phyloP scores from a whole-genome alignment of 2,329 filamentous ascomycete genomes.

The Trichocomaceae sp. region DNA sequence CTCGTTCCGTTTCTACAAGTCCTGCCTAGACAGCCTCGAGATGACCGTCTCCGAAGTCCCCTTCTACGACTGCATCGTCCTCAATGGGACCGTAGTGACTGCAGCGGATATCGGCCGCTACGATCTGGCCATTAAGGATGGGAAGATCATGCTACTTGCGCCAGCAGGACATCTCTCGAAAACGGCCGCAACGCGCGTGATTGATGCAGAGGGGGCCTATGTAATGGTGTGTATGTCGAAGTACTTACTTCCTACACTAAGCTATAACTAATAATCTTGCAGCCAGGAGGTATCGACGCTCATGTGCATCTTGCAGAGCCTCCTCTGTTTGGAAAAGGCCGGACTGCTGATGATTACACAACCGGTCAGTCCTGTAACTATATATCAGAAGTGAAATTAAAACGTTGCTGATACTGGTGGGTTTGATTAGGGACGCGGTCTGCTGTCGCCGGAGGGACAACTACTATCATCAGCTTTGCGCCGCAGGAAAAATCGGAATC shows the following conservation, averaged over 20 bases:
- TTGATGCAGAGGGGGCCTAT: slow-evolving; percentile 40
- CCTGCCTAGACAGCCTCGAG: background rate
- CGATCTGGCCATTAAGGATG: slow-evolving; percentile 40
- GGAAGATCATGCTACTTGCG: slow-evolving; percentile 38
- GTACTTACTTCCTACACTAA: background rate
- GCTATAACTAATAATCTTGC: background rate
- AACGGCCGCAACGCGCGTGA: slow-evolving; percentile 25
- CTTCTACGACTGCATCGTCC: slow-evolving; percentile 37
- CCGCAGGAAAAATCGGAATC: slow-evolving; percentile 42
- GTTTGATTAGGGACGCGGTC: slow-evolving; percentile 34
- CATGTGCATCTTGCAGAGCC: slow-evolving; percentile 46
- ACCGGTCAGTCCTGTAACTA: slow-evolving; percentile 16
- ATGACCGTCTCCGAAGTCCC: slow-evolving; percentile 1
- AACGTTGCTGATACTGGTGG: background rate
- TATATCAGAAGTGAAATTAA: background rate
- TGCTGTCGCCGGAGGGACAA: slow-evolving; percentile 45
- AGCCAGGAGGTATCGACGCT: slow-evolving; percentile 43
- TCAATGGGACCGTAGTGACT: slow-evolving; percentile 41
- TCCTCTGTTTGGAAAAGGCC: slow-evolving; percentile 15
- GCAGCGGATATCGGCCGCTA: slow-evolving; percentile 37
- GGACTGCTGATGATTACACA: slow-evolving; percentile 42
- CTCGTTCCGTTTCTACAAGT: background rate
- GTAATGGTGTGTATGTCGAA: slow-evolving; percentile 29
- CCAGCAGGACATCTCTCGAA: slow-evolving; percentile 31
- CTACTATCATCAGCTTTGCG: slow-evolving; percentile 45